Conservation (phyloP, 2,329 filamentous ascomycete species). For the Epichloe aotearoae region DNA sequence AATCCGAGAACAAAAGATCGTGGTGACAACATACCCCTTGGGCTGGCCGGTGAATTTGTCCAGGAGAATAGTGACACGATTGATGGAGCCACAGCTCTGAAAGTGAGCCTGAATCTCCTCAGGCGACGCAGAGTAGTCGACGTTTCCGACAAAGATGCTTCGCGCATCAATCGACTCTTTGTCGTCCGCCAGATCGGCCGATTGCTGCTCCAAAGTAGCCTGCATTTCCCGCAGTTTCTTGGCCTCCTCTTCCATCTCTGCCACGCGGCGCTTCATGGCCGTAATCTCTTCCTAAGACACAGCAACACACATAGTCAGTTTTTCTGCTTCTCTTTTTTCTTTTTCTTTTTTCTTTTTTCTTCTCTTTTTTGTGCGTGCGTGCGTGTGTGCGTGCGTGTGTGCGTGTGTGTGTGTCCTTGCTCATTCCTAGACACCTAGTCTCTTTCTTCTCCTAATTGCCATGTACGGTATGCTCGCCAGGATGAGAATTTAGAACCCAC, state of each 20-base stretch:
- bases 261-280: slow-evolving; percentile 75
- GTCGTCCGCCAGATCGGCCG: slow-evolving; percentile 72
- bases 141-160: slow-evolving; percentile 96
- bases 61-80: slow-evolving; percentile 90
- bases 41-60: slow-evolving; percentile 98
- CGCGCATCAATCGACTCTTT: slow-evolving; percentile 92
- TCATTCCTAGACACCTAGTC: background rate
- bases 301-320: slow-evolving; percentile 17
- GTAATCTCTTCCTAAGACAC: slow-evolving; percentile 58
- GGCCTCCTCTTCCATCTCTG: slow-evolving; percentile 84
- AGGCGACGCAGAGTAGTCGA: slow-evolving; percentile 92
- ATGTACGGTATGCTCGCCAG: background rate
- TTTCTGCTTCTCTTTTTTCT: slow-evolving; percentile 3
- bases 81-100: slow-evolving; percentile 93
- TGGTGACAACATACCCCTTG: slow-evolving; percentile 58
- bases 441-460: background rate
- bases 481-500: slow-evolving; percentile 5
- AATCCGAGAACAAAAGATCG: background rate
- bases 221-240: slow-evolving; percentile 82
- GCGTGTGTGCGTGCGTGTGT: background rate
- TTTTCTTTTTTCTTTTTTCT: background rate
- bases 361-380: background rate
- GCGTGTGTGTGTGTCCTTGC: background rate
- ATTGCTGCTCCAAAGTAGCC: slow-evolving; percentile 70
- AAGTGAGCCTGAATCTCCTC: slow-evolving; percentile 97